Evolutionary conservation across 2,329 filamentous ascomycete species (phyloP).

Genomic region (Pyricularia sp.): DNA sequence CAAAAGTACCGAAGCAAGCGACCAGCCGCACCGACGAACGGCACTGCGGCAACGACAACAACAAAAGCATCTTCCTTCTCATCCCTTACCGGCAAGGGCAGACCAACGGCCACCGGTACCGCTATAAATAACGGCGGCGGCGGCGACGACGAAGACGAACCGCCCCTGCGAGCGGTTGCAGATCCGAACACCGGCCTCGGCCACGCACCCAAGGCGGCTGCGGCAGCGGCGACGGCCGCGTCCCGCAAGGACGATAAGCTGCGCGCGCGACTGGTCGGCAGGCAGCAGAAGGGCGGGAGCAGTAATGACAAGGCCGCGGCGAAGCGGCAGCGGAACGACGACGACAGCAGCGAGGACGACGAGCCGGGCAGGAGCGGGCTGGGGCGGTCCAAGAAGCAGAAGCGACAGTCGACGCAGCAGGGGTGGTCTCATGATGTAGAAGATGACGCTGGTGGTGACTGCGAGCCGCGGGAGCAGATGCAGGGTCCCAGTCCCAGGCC

Average conservation of each 20-base stretch:
- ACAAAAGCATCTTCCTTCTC: background rate
- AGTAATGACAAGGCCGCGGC: slow-evolving; percentile 8
- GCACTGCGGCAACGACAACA: background rate
- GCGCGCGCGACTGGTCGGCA: slow-evolving; percentile 20
- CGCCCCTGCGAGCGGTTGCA: background rate
- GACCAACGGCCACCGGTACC: background rate
- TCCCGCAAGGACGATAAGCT: slow-evolving; percentile 15
- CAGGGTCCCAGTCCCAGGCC: background rate
- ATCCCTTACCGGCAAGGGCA: background rate
- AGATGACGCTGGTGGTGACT: background rate
- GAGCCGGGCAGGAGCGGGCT: slow-evolving; percentile 18
- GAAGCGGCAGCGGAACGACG: slow-evolving; percentile 7
- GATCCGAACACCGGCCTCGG: slow-evolving; percentile 31
- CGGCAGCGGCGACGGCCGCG: slow-evolving; percentile 15
- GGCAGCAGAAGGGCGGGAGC: slow-evolving; percentile 7
- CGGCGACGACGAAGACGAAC: background rate
- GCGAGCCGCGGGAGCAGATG: background rate
- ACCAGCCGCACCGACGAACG: slow-evolving; percentile 8
- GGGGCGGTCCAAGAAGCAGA: slow-evolving; percentile 12
- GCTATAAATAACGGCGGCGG: background rate
- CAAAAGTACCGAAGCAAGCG: slow-evolving; percentile 22
- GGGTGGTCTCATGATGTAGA: background rate
- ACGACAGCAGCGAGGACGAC: slow-evolving; percentile 17
- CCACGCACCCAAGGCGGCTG: slow-evolving; percentile 20
- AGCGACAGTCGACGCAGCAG: background rate